Evolutionary conservation across 176 grass and related monocot species (phyloP), one percentile per base, ranked within the genome.

Genomic region (Pharus latifolius): DNA sequence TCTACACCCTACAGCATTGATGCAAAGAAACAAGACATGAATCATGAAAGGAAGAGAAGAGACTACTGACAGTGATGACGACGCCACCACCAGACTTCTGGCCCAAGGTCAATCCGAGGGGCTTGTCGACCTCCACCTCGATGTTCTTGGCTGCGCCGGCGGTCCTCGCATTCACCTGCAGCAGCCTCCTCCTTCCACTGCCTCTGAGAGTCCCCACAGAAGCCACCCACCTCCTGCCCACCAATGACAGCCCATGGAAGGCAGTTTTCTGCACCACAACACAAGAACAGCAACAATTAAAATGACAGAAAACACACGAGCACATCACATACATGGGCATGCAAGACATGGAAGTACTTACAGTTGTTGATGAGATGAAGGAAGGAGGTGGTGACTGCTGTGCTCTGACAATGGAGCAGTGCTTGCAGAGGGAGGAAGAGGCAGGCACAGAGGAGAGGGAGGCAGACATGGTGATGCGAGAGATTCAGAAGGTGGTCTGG

Each of bases 91-190:
- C 71, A 10, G 95, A 30, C 41, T 99, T 99, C 90, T 99, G 95
- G 18, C 95, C 90, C 59, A 99, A 73, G 18, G 87, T 74, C 49
- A 99, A 55, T 4, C 95, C 95, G 4, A 99, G 90, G 5, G 95
- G 95, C 84, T 99, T 99, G 69, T 94, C 95, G 19, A 99, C 90
- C 47, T 99, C 95, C 16, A 84, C 90, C 81, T 99, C 95, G 16
- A 94, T 93, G 69, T 80, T 91, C 88, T 99, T 99, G 3, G 89
- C 63, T 0, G 89, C 57, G 15, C 85, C 74, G 1, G 90, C 82
- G 0, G 95, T 83, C 67, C 69, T 86, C 12, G 95, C 95, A 42
- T 75, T 88, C 60, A 99, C 72, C 80, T 91, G 84, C 7, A 93
- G 68, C 63, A 85, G 44, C 60, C 67, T 67, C 53, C 52, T 59